These are phyloP conservation scores for Smittium culicis DNA, from an alignment of 371 early-diverging fungal species.

Conservation along the genomic window DNA sequence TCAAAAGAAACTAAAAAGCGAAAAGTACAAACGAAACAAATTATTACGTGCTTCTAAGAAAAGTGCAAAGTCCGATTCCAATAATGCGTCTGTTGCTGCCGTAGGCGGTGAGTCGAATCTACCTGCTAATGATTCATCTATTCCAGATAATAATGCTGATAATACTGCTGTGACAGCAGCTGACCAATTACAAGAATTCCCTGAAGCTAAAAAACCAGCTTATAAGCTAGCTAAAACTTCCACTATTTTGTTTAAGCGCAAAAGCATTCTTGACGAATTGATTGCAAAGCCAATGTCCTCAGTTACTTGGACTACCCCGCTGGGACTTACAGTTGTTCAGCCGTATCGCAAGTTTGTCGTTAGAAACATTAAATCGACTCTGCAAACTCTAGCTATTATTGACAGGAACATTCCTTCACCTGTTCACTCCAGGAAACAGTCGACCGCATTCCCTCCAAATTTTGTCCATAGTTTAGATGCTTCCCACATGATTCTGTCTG, in stretches of 20 bases:
- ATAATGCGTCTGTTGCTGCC: neutral
- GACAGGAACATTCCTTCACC: conserved; percentile 59
- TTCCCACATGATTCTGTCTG: conserved; percentile 92
- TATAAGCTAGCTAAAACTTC: conserved; percentile 2
- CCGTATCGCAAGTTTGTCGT: conserved; percentile 72
- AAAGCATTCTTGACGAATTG: conserved; percentile 28
- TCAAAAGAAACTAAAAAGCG: conserved; percentile 28
- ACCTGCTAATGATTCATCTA: neutral
- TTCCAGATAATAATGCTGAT: no score
- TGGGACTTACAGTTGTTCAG: conserved; percentile 89
- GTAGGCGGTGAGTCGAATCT: neutral
- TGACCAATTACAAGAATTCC: neutral
- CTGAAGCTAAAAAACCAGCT: conserved; percentile 12
- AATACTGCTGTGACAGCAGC: no score
- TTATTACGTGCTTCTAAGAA: conserved; percentile 19
- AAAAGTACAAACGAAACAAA: conserved; percentile 4
- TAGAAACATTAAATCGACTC: conserved; percentile 50
- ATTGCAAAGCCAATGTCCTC: conserved; percentile 57
- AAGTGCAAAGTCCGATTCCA: neutral
- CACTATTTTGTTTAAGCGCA: conserved; percentile 15
- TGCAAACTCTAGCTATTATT: conserved; percentile 65
- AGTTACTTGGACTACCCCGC: conserved; percentile 94
- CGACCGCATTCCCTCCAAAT: conserved; percentile 95
- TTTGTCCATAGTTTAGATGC: conserved; percentile 96
- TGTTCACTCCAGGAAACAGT: conserved; percentile 81